Evolutionary conservation across 345 rosid genomes (phyloP).

Genomic region (Ceriops tagal): DNA sequence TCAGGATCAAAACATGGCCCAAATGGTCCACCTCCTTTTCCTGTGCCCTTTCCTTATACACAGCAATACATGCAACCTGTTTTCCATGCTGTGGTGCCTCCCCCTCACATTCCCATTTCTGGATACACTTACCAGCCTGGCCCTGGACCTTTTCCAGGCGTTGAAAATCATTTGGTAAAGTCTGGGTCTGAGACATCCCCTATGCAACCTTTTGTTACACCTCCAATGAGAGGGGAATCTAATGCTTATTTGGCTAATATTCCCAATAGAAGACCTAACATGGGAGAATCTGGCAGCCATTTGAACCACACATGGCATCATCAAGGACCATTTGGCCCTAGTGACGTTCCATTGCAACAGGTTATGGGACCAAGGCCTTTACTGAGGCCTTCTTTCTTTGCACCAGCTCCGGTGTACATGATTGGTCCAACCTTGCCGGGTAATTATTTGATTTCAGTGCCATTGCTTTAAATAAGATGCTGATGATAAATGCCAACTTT

Average conservation of each 20-base stretch:
- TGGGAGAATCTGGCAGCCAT: conserved; percentile 45
- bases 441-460: conserved; percentile 34
- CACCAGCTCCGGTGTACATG: conserved; percentile 69
- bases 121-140: conserved; percentile 58
- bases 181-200: conserved; percentile 52
- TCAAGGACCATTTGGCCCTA: conserved; percentile 50
- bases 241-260: conserved; percentile 38
- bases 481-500: not conserved
- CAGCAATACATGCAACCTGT: conserved; percentile 47
- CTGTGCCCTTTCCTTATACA: conserved; percentile 49
- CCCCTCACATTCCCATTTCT: conserved; percentile 58
- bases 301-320: conserved; percentile 56
- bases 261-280: conserved; percentile 45
- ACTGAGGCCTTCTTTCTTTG: conserved; percentile 53
- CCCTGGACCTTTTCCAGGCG: conserved; percentile 57
- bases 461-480: conserved; percentile 3
- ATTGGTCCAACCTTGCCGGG: conserved; percentile 76
- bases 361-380: conserved; percentile 66
- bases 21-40: conserved; percentile 54
- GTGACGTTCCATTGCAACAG: conserved; percentile 58
- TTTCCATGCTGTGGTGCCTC: conserved; percentile 58
- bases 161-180: conserved; percentile 55
- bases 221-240: conserved; percentile 62
- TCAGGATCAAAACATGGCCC: conserved; percentile 58
- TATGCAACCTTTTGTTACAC: conserved; percentile 51